A percentile compares a stretch with the other conserved stretches of the same genome.
Evolutionary conservation across 805 yeast species (phyloP).

Genomic region (Metschnikowia shivogae): DNA sequence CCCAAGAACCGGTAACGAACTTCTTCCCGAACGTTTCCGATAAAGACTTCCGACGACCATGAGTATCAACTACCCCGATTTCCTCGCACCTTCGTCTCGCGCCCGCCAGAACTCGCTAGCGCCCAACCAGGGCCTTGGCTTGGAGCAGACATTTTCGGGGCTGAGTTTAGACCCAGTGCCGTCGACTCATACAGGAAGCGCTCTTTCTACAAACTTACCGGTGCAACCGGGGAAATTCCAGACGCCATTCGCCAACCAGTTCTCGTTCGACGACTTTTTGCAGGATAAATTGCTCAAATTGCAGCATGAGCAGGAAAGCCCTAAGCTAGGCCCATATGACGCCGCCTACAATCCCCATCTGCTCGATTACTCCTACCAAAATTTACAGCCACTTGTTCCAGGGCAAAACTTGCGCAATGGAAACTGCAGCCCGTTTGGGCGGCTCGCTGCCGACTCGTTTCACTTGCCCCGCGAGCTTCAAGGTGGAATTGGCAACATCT

Average conservation of each 20-base stretch:
- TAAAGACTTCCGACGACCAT: conserved; percentile 9
- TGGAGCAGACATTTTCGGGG: not conserved
- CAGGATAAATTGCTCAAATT: conserved; percentile 8
- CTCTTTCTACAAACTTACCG: not conserved
- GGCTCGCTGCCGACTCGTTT: conserved; percentile 28
- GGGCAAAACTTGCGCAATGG: no score
- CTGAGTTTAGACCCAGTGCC: not conserved
- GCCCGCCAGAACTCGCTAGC: conserved; percentile 3
- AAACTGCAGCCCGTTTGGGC: not conserved
- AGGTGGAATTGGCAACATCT: conserved; percentile 59
- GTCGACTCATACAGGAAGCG: not conserved
- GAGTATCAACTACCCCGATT: conserved; percentile 36
- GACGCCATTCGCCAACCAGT: not conserved
- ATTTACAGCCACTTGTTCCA: not conserved
- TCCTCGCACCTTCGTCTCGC: conserved; percentile 15
- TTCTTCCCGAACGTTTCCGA: no score
- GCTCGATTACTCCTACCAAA: not conserved
- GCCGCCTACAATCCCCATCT: not conserved
- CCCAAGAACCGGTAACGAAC: no score
- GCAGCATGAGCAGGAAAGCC: not conserved
- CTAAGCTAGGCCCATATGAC: no score
- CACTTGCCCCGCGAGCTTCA: conserved; percentile 55
- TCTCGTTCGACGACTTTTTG: conserved; percentile 6
- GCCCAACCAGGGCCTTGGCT: conserved; percentile 2
- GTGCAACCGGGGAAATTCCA: no score